A percentile compares a stretch with the other conserved stretches of the same genome.
phyloP scores from a whole-genome alignment of 805 yeast species.

The Ogataea angusta region DNA sequence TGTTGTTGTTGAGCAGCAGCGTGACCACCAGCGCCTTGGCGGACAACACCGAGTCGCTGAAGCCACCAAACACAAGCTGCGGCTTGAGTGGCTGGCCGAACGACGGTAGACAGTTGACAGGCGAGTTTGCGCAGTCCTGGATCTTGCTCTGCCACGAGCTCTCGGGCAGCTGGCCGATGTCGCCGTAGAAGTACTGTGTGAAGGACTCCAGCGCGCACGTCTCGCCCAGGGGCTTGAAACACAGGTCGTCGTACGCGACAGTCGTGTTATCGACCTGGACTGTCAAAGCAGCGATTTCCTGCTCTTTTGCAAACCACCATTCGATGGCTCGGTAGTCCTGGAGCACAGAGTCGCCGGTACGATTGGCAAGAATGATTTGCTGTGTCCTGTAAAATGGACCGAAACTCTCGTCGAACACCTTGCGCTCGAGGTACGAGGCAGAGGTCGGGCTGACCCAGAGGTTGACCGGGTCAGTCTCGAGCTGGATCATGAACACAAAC shows the following conservation, averaged over 20 bases:
- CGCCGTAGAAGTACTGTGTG: constrained; percentile 81
- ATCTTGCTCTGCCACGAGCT: constrained; percentile 55
- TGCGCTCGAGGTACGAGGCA: constrained; percentile 63
- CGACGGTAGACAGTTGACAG: constrained; percentile 84
- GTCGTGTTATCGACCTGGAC: constrained; percentile 16
- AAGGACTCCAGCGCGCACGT: constrained; percentile 83
- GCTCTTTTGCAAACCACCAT: constrained; percentile 91
- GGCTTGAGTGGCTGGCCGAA: constrained; percentile 88
- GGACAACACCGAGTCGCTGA: constrained; percentile 43
- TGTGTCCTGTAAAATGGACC: constrained; percentile 92
- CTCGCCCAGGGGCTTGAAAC: constrained; percentile 80
- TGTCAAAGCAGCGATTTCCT: constrained; percentile 40
- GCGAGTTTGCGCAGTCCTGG: constrained; percentile 64
- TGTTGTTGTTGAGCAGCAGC: constrained; percentile 57
- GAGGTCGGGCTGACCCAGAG: constrained; percentile 87
- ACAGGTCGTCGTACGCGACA: constrained; percentile 56
- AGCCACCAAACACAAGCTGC: constrained; percentile 66
- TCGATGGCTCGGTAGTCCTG: constrained; percentile 59
- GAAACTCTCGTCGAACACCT: constrained; percentile 71
- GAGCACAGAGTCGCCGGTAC: constrained; percentile 62
- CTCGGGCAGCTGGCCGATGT: constrained; percentile 45
- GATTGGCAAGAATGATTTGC: constrained; percentile 72
- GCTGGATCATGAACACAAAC: constrained; percentile 48
- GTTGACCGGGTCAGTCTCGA: constrained; percentile 78
- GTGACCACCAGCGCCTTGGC: constrained; percentile 78